Conservation (phyloP, 208 protist genomes). For the Leishmania martiniquensis region DNA sequence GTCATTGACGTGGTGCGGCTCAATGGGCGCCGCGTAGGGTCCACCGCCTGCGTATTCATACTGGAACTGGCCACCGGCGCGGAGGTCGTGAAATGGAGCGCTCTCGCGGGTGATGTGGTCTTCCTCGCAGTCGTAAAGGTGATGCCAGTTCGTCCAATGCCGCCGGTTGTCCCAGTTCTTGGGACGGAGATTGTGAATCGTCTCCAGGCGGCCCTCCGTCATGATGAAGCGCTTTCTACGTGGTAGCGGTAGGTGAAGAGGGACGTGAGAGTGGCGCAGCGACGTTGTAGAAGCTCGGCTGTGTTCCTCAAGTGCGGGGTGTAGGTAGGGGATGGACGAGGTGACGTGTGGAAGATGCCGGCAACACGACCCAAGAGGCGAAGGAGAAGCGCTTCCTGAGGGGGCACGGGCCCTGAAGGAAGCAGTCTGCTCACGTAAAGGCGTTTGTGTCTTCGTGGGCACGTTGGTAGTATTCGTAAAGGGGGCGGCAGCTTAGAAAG, state of each 20-base stretch:
- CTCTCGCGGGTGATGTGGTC: slow-evolving; percentile 90
- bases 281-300: neutral
- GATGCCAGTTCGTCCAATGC: slow-evolving; percentile 93
- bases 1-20: slow-evolving; percentile 56
- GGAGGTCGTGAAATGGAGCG: slow-evolving; percentile 88
- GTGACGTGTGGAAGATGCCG: neutral
- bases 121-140: slow-evolving; percentile 88
- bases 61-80: slow-evolving; percentile 90
- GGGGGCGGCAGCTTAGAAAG: neutral
- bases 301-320: neutral
- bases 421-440: neutral
- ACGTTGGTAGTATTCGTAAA: neutral
- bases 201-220: slow-evolving; percentile 92
- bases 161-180: slow-evolving; percentile 91
- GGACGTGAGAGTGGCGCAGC: neutral
- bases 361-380: neutral
- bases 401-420: neutral
- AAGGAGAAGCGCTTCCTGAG: neutral
- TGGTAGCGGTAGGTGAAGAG: neutral
- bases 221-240: slow-evolving; percentile 31
- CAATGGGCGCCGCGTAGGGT: slow-evolving; percentile 51
- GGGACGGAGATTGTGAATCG: slow-evolving; percentile 87
- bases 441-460: neutral
- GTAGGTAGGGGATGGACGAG: too few relatives aligned
- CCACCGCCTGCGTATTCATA: slow-evolving; percentile 84